Conservation (phyloP, 805 yeast genomes). For the Yamadazyma sp. region DNA sequence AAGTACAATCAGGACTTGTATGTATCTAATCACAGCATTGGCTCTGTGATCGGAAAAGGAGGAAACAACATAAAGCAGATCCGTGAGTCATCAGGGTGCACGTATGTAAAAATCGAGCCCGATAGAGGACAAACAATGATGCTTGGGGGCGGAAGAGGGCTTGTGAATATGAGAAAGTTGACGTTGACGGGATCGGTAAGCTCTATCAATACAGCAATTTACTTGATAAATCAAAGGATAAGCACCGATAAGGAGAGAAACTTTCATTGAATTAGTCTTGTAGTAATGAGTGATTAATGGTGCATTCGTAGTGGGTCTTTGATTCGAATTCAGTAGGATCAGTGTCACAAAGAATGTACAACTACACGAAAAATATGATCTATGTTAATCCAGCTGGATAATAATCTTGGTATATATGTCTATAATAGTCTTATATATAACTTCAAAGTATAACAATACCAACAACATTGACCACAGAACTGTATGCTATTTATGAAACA, state of each 20-base stretch:
- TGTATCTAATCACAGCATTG: constrained; percentile 77
- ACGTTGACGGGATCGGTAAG: constrained; percentile 65
- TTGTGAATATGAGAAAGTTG: constrained; percentile 52
- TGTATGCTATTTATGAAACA: too few species aligned
- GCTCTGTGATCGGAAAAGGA: constrained; percentile 82
- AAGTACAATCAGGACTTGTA: constrained; percentile 66
- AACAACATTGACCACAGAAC: too few species aligned
- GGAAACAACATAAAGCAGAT: constrained; percentile 81
- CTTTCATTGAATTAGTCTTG: constrained; percentile 14
- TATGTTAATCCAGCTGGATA: too few species aligned
- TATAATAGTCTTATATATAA: too few species aligned
- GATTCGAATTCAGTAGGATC: too few species aligned
- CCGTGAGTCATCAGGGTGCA: constrained; percentile 67
- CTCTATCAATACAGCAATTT: constrained; percentile 71
- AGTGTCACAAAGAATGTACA: too few species aligned
- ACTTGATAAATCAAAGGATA: constrained; percentile 69
- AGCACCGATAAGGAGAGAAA: constrained; percentile 62
- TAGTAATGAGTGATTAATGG: too few species aligned
- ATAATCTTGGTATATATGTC: too few species aligned
- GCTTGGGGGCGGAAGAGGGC: constrained; percentile 45
- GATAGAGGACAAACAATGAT: constrained; percentile 51
- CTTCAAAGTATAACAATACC: too few species aligned
- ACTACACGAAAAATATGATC: too few species aligned
- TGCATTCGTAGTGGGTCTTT: too few species aligned
- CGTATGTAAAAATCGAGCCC: constrained; percentile 70